phyloP scores from a whole-genome alignment of 1,139 yeast genomes.

The Pneumocystis wakefieldiae region DNA sequence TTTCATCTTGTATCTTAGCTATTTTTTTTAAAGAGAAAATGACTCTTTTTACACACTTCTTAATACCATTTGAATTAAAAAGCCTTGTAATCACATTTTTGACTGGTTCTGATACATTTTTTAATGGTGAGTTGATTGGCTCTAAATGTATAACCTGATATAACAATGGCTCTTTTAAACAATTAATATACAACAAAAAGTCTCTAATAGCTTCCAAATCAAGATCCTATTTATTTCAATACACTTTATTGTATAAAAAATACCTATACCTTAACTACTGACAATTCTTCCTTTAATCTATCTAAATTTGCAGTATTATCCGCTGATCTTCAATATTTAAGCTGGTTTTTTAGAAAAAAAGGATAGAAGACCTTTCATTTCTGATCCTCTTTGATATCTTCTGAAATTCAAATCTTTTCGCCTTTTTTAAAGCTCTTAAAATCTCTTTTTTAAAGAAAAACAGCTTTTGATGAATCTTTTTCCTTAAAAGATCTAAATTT shows the following conservation, averaged over 20 bases:
- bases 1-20: constrained; percentile 33
- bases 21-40: constrained; percentile 47
- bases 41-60: constrained; percentile 31
- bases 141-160: neutral
- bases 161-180: neutral
- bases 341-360: constrained; percentile 9
- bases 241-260: constrained; percentile 13
- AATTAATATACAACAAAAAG: constrained; percentile 4
- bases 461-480: constrained; percentile 15
- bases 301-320: neutral
- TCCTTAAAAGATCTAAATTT: neutral
- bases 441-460: constrained; percentile 20
- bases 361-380: constrained; percentile 6
- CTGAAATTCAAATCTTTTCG: constrained; percentile 20
- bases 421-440: constrained; percentile 21
- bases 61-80: constrained; percentile 43
- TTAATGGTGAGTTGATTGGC: constrained; percentile 6
- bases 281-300: constrained; percentile 19
- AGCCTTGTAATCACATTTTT: constrained; percentile 35
- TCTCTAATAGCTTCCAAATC: neutral
- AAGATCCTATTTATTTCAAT: constrained; percentile 1
- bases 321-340: constrained; percentile 7
- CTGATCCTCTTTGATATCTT: constrained; percentile 18
- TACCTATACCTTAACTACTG: constrained; percentile 17
- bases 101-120: constrained; percentile 1